phyloP scores from a whole-genome alignment of 345 rosid species.

The Populus alba region DNA sequence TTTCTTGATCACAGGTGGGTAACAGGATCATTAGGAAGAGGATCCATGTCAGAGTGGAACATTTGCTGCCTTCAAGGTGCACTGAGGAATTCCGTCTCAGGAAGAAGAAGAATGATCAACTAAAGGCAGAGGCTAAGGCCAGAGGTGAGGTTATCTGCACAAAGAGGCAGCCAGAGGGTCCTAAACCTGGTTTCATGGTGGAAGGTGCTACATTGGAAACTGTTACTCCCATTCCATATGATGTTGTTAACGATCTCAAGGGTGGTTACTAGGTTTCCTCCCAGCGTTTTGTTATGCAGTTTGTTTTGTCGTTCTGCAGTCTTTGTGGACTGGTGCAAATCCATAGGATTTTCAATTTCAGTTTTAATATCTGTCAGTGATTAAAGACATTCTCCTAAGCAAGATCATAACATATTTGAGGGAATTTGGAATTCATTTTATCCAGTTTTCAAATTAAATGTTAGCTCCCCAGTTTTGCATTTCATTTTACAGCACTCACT shows the following conservation, averaged over 20 bases:
- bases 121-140: conserved; percentile 72
- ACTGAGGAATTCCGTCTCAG: conserved; percentile 56
- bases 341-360: not conserved
- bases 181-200: conserved; percentile 73
- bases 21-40: conserved; percentile 63
- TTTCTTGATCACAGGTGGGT: conserved; percentile 37
- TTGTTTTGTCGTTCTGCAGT: not conserved
- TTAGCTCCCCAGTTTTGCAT: not conserved
- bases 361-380: not conserved
- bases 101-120: conserved; percentile 55
- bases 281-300: not conserved
- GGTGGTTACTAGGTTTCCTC: conserved; percentile 51
- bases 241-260: conserved; percentile 75
- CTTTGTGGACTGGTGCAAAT: not conserved
- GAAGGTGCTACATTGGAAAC: conserved; percentile 78
- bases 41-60: conserved; percentile 69
- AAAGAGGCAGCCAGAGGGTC: conserved; percentile 71
- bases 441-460: not conserved
- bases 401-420: not conserved
- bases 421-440: not conserved
- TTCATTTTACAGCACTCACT: not conserved
- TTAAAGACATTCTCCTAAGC: not conserved
- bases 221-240: conserved; percentile 74
- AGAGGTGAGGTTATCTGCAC: conserved; percentile 62
- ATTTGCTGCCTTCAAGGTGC: conserved; percentile 66